Evolutionary conservation across 2,329 filamentous ascomycete genomes (phyloP).

Genomic region (Epichloe uncinata): DNA sequence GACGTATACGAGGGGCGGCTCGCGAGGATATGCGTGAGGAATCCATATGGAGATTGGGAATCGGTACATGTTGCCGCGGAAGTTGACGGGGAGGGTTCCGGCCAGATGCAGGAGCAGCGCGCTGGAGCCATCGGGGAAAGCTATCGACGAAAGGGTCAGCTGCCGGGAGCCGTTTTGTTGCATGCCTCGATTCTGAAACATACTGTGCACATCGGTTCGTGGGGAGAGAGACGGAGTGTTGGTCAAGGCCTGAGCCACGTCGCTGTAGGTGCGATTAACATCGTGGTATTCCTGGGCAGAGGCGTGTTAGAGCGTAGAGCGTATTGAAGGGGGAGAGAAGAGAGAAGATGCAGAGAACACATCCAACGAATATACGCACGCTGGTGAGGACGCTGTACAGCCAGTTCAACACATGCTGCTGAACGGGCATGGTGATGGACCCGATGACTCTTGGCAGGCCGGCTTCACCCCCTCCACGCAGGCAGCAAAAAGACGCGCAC

Average conservation of each 20-base stretch:
- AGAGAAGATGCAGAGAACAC: neutral
- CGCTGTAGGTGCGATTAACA: constrained; percentile 83
- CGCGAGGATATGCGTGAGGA: constrained; percentile 76
- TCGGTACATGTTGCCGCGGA: constrained; percentile 77
- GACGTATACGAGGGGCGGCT: constrained; percentile 80
- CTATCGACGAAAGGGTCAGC: constrained; percentile 31
- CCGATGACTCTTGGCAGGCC: neutral
- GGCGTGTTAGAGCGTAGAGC: neutral
- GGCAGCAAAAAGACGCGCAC: too few species aligned
- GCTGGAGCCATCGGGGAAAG: constrained; percentile 77
- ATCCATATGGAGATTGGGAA: constrained; percentile 92
- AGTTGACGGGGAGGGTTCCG: constrained; percentile 82
- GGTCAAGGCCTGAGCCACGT: constrained; percentile 71
- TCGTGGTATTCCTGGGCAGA: constrained; percentile 71
- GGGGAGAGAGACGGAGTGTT: constrained; percentile 70
- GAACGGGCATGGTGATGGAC: constrained; percentile 49
- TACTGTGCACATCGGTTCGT: constrained; percentile 92
- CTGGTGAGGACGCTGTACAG: constrained; percentile 81
- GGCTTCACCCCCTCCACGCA: neutral
- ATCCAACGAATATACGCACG: constrained; percentile 31
- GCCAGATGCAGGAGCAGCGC: constrained; percentile 75
- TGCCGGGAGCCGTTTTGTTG: constrained; percentile 3
- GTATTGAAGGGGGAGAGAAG: neutral
- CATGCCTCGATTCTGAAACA: constrained; percentile 14
- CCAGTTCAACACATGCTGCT: constrained; percentile 88